phyloP scores from a whole-genome alignment of 352 stramenopile species.

The Pythium dissotocum region DNA sequence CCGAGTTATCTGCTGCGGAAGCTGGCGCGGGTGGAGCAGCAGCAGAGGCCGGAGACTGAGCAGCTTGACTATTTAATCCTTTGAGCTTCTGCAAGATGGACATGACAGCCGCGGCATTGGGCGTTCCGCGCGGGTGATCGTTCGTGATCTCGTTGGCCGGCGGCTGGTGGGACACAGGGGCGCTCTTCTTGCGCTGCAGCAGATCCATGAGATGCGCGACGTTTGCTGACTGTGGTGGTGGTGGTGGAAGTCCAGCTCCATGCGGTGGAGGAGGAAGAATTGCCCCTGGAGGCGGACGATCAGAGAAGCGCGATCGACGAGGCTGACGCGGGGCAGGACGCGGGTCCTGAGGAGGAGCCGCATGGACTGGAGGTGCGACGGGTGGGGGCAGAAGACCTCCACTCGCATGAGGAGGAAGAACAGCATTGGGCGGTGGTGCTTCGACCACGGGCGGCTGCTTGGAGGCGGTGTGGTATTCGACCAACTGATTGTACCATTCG shows the following conservation, averaged over 20 bases:
- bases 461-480: constrained; percentile 58
- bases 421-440: constrained; percentile 17
- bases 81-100: constrained; percentile 86
- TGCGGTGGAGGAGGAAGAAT: constrained; percentile 25
- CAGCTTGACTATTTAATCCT: constrained; percentile 38
- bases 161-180: constrained; percentile 4
- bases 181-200: constrained; percentile 66
- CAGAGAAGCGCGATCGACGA: constrained; percentile 37
- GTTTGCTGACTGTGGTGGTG: constrained; percentile 55
- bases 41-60: background rate
- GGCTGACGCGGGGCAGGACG: constrained; percentile 30
- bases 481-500: constrained; percentile 80
- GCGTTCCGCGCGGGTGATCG: constrained; percentile 40
- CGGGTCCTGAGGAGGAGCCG: constrained; percentile 4
- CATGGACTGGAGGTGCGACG: constrained; percentile 3
- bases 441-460: constrained; percentile 16
- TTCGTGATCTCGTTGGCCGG: constrained; percentile 55
- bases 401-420: constrained; percentile 10
- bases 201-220: constrained; percentile 82
- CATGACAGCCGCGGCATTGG: constrained; percentile 77
- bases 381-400: constrained; percentile 21
- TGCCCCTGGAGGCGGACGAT: constrained; percentile 21
- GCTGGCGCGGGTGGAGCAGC: constrained; percentile 13
- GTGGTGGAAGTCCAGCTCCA: constrained; percentile 14
- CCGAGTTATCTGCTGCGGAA: constrained; percentile 22